Conservation (phyloP, 257 asterid species). For the Cruciata laevipes region DNA sequence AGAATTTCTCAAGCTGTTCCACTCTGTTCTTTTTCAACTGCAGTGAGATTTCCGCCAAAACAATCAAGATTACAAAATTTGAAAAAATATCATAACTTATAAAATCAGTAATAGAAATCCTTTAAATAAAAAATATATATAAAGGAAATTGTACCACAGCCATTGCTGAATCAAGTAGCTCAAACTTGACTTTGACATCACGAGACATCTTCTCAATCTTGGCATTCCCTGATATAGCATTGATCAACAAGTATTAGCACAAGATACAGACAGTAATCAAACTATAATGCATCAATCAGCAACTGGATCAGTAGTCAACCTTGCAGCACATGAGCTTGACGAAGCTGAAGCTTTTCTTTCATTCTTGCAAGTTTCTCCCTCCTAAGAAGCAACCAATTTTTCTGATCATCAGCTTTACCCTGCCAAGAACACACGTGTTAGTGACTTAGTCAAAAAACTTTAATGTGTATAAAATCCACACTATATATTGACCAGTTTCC, state of each 20-base stretch:
- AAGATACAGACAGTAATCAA: conserved; percentile 11
- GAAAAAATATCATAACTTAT: background rate
- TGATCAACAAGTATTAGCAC: conserved; percentile 21
- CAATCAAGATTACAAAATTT: conserved; percentile 7
- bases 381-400: conserved; percentile 73
- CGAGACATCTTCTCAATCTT: conserved; percentile 61
- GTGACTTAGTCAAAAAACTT: background rate
- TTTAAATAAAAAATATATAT: background rate
- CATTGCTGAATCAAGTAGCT: conserved; percentile 66
- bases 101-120: background rate
- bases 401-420: conserved; percentile 99
- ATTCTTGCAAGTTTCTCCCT: conserved; percentile 69
- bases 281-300: background rate
- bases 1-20: conserved; percentile 83
- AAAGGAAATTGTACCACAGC: conserved; percentile 38
- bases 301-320: conserved; percentile 35
- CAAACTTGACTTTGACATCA: conserved; percentile 59
- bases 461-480: background rate
- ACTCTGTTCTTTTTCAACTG: conserved; percentile 68
- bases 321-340: conserved; percentile 59
- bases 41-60: conserved; percentile 32
- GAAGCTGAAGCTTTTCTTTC: conserved; percentile 65
- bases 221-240: conserved; percentile 55
- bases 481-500: background rate
- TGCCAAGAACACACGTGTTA: conserved; percentile 16